Evolutionary conservation across 768 basidiomycete species (phyloP), one percentile per base, ranked within the genome.

Genomic region (Ramaria sp.): DNA sequence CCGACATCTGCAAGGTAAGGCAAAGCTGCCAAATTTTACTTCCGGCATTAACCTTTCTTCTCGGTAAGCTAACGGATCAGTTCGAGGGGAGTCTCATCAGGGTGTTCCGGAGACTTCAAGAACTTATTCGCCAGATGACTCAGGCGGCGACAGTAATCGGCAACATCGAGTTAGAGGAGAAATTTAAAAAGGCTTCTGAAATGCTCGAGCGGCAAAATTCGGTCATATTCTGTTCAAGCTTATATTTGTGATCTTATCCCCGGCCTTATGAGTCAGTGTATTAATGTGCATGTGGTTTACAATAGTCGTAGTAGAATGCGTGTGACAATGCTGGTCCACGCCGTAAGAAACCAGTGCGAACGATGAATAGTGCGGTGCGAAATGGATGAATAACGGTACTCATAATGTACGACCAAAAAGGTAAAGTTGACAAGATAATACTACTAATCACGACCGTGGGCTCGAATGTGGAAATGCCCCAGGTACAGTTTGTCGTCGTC

Each of bases 71-170:
- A 65, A 92, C 92, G 5, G 93, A 95, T 68, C 89, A 93, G 59
- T 99, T 98, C 63, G 96, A 99, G 68, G 96, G 96, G 39, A 92
- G 87, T 57, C 77, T 99, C 27, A 99, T 98, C 66, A 87, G 96
- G 55, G 93, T 93, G 6, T 99, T 99, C 77, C 78, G 96, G 49
- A 83, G 96, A 13, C 72, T 99, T 20, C 90, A 94, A 48, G 96
- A 99, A 70, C 78, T 99, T 19, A 75, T 99, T 22, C 82, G 94
- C 34, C 96, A 99, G 71, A 99, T 99, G 96, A 82, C 84, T 13
- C 83, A 88, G 64, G 93, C 91, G 1, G 91, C 95, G 3, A 92
- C 93, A 66, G 96, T 96, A 19, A 98, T 98, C 61, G 96, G 96
- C 11, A 98, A 97, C 69, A 78, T 78, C 11, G 96, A 98, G 64